Base-by-base conservation (phyloP, 176 grass and related monocot genomes). In the Panicum miliaceum region DNA sequence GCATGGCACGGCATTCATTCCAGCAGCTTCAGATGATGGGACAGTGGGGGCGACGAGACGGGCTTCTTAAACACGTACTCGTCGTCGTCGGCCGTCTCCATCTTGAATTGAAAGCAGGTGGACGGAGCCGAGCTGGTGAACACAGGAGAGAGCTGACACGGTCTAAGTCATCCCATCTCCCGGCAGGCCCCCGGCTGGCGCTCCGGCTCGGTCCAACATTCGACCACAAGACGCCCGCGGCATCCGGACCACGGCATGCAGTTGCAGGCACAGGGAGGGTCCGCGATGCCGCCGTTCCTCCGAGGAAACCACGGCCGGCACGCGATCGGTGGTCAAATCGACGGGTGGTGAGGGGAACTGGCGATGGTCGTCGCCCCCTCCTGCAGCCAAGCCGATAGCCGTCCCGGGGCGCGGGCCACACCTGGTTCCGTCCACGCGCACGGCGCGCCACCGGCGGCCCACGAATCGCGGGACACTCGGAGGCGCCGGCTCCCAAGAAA, bases 121-220 rank as follows among this genome's bases (percentile, higher is more conserved):
- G 29, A 32, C 29, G 29, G 29, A 32, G 2, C 29, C 29, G 29
- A 32, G 68, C 40, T n/a, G 68, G 9, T 25, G 68, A 14, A 71
- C 40, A 27, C 58, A 1, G 12, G 13, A 0, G 27, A 13, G 5
- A 3, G 38, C 15, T 5, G 71, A 19, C 47, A 20, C 48, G 48
- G 63, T 81, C 79, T 48, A 56, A 81, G 34, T 69, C 79, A 8
- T 26, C 79, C 78, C 8, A 60, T 60, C 4, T n/a, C 8, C 8
- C 22, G 53, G 1, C 12, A 3, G 42, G 42, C 18, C 34, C 78
- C 4, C 13, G 47, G 63, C 47, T 27, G 27, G 54, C 64, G 42
- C 27, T 59, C 20, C 32, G 27, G 57, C n/a, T 60, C 57, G 57
- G 57, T 26, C 57, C 57, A 22, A 71, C n/a, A 3, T 26, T 71